These are phyloP conservation scores for Rhizomucor pusillus DNA, from an alignment of 371 early-diverging fungal species.

Conservation along the genomic window DNA sequence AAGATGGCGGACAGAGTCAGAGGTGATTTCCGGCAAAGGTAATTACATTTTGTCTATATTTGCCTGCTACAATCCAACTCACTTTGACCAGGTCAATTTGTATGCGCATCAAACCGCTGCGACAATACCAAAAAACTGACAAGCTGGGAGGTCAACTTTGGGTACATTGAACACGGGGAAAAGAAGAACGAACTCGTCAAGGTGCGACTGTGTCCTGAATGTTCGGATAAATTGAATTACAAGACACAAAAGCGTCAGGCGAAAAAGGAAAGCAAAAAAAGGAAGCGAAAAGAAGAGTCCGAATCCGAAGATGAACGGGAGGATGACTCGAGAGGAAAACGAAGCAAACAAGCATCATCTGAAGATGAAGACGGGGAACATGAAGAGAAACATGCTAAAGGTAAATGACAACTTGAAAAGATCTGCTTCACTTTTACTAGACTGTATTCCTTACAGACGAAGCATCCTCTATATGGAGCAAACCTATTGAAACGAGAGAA, in stretches of 20 bases:
- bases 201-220: constrained; percentile 68
- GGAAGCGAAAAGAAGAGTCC: constrained; percentile 7
- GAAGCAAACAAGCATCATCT: background rate
- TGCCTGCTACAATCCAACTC: no score
- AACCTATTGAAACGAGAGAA: constrained; percentile 24
- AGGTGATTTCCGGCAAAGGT: constrained; percentile 80
- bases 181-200: constrained; percentile 83
- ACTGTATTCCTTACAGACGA: constrained; percentile 1
- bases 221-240: constrained; percentile 53
- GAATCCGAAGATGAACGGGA: constrained; percentile 3
- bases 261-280: constrained; percentile 10
- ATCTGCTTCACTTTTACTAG: no score
- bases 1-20: constrained; percentile 80
- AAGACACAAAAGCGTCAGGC: constrained; percentile 32
- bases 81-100: constrained; percentile 56
- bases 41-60: no score
- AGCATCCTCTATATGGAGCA: constrained; percentile 34
- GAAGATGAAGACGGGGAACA: background rate
- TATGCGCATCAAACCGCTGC: constrained; percentile 66
- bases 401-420: background rate
- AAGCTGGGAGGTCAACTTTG: constrained; percentile 89
- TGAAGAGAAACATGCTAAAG: constrained; percentile 3
- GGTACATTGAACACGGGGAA: constrained; percentile 66
- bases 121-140: constrained; percentile 39
- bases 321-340: background rate